phyloP scores from a whole-genome alignment of 73 alveolate species.

The Tetrahymena malaccensis region DNA sequence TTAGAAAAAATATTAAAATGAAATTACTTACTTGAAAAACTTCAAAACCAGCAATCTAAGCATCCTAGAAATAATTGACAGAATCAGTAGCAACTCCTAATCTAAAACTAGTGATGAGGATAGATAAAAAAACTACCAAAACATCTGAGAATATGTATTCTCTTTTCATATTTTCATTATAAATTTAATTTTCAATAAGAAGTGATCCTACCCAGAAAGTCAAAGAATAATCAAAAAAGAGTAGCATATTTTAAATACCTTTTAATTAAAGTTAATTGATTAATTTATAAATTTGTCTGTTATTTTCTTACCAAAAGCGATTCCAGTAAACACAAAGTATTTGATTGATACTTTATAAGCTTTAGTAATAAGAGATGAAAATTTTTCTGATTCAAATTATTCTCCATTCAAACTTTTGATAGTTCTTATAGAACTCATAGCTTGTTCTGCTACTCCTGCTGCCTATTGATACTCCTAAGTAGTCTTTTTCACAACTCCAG shows the following conservation, averaged over 20 bases:
- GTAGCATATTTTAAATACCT: background rate
- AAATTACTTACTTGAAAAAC: background rate
- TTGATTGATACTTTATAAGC: slow-evolving; percentile 6
- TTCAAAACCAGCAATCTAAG: background rate
- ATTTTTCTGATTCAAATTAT: slow-evolving; percentile 14
- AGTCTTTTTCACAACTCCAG: background rate
- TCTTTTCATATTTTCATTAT: background rate
- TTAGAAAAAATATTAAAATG: too few species aligned
- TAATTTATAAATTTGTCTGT: too few species aligned
- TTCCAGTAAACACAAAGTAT: background rate
- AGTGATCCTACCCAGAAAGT: background rate
- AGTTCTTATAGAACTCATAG: slow-evolving; percentile 64
- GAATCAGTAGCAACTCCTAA: background rate
- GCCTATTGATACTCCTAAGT: slow-evolving; percentile 48
- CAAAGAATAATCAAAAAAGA: background rate
- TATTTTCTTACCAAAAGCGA: background rate
- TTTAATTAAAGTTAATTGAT: too few species aligned
- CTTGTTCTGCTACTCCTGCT: slow-evolving; percentile 72
- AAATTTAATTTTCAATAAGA: background rate
- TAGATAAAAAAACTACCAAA: background rate
- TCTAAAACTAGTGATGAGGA: background rate
- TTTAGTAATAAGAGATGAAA: background rate
- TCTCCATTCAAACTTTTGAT: slow-evolving; percentile 59
- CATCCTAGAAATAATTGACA: background rate
- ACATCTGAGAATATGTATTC: background rate